These are phyloP conservation scores for Detonula confervacea DNA, from an alignment of 352 stramenopile species.

Conservation along the genomic window DNA sequence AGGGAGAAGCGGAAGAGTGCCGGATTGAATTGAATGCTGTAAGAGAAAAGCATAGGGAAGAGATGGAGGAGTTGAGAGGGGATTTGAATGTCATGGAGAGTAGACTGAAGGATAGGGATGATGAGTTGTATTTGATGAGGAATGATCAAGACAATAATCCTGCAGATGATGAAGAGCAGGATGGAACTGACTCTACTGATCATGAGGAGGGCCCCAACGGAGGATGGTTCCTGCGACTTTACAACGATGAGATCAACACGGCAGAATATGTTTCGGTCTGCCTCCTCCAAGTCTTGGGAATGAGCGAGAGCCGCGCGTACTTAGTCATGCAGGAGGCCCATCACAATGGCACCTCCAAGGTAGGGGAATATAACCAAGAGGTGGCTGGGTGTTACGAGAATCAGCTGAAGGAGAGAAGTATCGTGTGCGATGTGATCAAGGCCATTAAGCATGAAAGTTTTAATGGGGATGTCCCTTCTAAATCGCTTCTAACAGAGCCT, in stretches of 20 bases:
- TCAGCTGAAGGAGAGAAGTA: conserved; percentile 29
- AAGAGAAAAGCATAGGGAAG: conserved; percentile 62
- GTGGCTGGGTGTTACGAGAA: conserved; percentile 39
- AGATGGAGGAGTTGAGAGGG: conserved; percentile 67
- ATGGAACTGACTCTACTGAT: too few species aligned
- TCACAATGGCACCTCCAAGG: conserved; percentile 38
- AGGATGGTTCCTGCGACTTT: conserved; percentile 42
- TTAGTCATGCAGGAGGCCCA: conserved; percentile 38
- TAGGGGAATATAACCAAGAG: conserved; percentile 37
- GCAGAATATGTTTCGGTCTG: conserved; percentile 50
- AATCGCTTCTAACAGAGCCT: neutral
- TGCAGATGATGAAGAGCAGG: conserved; percentile 1
- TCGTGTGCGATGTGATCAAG: conserved; percentile 36
- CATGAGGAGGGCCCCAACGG: neutral
- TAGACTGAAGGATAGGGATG: conserved; percentile 35
- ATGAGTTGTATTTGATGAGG: conserved; percentile 23
- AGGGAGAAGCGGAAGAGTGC: conserved; percentile 82
- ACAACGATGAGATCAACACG: conserved; percentile 58
- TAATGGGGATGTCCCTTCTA: neutral
- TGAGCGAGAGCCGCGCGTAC: conserved; percentile 33
- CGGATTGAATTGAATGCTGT: conserved; percentile 77
- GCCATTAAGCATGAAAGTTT: neutral
- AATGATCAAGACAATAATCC: conserved; percentile 16
- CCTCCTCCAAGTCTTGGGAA: conserved; percentile 43
- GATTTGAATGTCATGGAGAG: conserved; percentile 36